phyloP scores from a whole-genome alignment of 768 basidiomycete genomes.

The Leccinum aurantiacum region DNA sequence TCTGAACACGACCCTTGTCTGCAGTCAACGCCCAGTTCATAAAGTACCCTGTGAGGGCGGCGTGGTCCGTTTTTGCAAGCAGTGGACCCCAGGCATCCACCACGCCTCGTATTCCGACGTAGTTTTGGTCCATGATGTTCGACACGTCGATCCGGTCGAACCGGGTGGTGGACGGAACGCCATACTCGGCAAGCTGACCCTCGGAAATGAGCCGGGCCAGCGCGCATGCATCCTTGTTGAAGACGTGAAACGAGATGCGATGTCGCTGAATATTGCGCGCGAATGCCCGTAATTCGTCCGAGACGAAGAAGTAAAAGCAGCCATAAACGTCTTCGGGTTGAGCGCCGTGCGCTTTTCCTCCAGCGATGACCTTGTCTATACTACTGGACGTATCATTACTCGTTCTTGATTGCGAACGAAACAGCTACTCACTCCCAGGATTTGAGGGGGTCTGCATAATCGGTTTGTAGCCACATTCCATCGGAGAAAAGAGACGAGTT shows the following conservation, averaged over 20 bases:
- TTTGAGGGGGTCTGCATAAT: slow-evolving; percentile 44
- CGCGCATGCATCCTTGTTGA: slow-evolving; percentile 38
- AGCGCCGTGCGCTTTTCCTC: slow-evolving; percentile 41
- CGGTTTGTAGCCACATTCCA: slow-evolving; percentile 45
- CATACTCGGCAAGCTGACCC: slow-evolving; percentile 15
- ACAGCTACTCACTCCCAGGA: slow-evolving; percentile 48
- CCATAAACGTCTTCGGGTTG: slow-evolving; percentile 47
- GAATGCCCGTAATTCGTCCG: slow-evolving; percentile 41
- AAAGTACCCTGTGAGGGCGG: slow-evolving; percentile 42
- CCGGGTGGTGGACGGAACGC: slow-evolving; percentile 23
- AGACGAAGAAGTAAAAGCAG: slow-evolving; percentile 48
- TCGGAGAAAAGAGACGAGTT: slow-evolving; percentile 47
- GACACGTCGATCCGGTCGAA: slow-evolving; percentile 47
- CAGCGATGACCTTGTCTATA: slow-evolving; percentile 38
- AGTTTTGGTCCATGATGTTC: slow-evolving; percentile 40
- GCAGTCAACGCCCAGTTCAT: slow-evolving; percentile 45
- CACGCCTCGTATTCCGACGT: slow-evolving; percentile 27
- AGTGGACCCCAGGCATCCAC: slow-evolving; percentile 39
- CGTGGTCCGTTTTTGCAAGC: slow-evolving; percentile 30
- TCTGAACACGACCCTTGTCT: slow-evolving; percentile 2
- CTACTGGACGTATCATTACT: slow-evolving; percentile 28
- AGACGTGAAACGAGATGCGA: slow-evolving; percentile 35
- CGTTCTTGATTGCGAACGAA: neutral
- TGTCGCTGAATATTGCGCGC: slow-evolving; percentile 34
- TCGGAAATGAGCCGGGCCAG: slow-evolving; percentile 39